Evolutionary conservation across 352 stramenopile genomes (phyloP).

Genomic region (Phytophthora megakarya): DNA sequence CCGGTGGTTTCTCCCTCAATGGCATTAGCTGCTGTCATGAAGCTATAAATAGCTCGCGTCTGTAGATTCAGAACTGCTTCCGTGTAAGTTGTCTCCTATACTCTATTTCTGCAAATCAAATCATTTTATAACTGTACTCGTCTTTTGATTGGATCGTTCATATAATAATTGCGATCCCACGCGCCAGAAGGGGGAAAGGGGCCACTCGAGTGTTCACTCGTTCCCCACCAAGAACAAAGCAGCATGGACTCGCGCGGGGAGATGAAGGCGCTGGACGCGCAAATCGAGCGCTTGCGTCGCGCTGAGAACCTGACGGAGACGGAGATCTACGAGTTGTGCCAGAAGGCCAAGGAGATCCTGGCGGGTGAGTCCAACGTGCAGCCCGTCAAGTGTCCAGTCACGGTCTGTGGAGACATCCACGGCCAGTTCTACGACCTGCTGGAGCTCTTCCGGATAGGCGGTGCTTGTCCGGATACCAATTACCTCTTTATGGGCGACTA

Average conservation of each 20-base stretch:
- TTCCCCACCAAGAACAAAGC: conserved; percentile 29
- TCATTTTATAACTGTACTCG: background rate
- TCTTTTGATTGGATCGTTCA: conserved; percentile 3
- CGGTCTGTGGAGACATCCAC: conserved; percentile 89
- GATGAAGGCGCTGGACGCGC: conserved; percentile 87
- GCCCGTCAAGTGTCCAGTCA: conserved; percentile 85
- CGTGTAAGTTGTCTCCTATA: too few relatives aligned
- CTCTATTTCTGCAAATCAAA: background rate
- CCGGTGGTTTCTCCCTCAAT: conserved; percentile 35
- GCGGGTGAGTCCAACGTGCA: conserved; percentile 86
- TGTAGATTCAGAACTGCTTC: too few relatives aligned
- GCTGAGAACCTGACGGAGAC: conserved; percentile 90
- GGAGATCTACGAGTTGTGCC: conserved; percentile 89
- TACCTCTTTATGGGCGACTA: conserved; percentile 93
- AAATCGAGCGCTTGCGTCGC: conserved; percentile 82
- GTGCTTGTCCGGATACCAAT: conserved; percentile 87
- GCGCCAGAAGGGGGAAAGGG: conserved; percentile 18
- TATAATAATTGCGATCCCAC: conserved; percentile 9
- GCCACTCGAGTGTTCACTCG: conserved; percentile 5
- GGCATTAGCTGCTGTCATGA: background rate
- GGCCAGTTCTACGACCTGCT: conserved; percentile 91
- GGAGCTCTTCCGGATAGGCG: conserved; percentile 91
- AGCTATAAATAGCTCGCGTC: conserved; percentile 9
- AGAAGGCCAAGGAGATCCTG: conserved; percentile 91
- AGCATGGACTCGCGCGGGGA: conserved; percentile 64